These are phyloP conservation scores for Suillus clintonianus DNA, from an alignment of 768 basidiomycete species.

Conservation along the genomic window DNA sequence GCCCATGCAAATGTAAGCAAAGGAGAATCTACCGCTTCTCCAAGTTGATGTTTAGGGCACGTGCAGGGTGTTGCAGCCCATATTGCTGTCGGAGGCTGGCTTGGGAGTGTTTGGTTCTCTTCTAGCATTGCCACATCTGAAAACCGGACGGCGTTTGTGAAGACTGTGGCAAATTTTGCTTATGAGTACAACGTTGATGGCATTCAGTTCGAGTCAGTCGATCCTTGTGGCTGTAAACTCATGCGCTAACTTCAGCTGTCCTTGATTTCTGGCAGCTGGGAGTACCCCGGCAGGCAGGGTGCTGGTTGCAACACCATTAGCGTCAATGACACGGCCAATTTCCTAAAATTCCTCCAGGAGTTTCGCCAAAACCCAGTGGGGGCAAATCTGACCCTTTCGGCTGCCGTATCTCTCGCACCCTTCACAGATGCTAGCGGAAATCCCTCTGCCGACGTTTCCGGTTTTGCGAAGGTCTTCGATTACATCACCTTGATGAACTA, in stretches of 20 bases:
- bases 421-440: conserved; percentile 61
- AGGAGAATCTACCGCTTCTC: neutral
- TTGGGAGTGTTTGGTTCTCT: conserved; percentile 58
- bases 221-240: conserved; percentile 12
- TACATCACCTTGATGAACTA: conserved; percentile 68
- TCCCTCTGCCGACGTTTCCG: conserved; percentile 71
- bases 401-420: conserved; percentile 64
- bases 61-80: conserved; percentile 51
- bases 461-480: conserved; percentile 69
- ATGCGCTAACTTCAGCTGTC: conserved; percentile 7
- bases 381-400: conserved; percentile 64
- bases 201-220: conserved; percentile 57
- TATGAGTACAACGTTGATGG: conserved; percentile 54
- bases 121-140: conserved; percentile 45
- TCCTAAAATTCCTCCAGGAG: conserved; percentile 70
- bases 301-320: conserved; percentile 67
- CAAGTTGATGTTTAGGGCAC: neutral
- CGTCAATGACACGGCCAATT: conserved; percentile 70
- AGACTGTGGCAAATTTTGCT: conserved; percentile 47
- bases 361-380: conserved; percentile 58
- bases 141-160: conserved; percentile 58
- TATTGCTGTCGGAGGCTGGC: conserved; percentile 62
- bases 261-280: conserved; percentile 63
- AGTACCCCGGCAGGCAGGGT: conserved; percentile 72
- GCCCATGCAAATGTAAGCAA: conserved; percentile 2